phyloP scores from a whole-genome alignment of 2,329 filamentous ascomycete genomes.

The Lasiodiplodia theobromae region DNA sequence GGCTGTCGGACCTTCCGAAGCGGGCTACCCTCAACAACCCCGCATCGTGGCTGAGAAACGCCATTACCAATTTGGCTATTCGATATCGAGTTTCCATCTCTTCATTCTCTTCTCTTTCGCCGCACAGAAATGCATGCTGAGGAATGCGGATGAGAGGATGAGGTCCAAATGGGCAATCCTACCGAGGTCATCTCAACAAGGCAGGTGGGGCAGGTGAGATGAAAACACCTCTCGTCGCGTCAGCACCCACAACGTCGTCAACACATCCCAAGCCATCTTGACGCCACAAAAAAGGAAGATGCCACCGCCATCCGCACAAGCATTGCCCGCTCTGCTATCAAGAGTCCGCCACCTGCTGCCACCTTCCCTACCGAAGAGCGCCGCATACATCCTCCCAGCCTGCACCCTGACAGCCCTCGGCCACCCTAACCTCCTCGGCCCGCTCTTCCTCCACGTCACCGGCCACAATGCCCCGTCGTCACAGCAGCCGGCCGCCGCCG shows the following conservation, averaged over 20 bases:
- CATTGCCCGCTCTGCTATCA: conserved; percentile 18
- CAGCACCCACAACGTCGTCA: not conserved
- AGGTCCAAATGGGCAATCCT: not conserved
- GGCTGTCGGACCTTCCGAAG: not conserved
- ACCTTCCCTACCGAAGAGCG: conserved; percentile 11
- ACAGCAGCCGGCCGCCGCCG: not conserved
- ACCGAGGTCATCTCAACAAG: not conserved
- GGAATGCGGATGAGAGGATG: not conserved
- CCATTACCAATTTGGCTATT: not conserved
- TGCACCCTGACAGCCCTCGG: conserved; percentile 19
- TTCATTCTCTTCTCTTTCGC: not conserved
- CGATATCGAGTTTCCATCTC: not conserved
- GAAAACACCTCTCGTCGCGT: not conserved
- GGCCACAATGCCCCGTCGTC: not conserved
- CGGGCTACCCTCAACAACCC: not conserved
- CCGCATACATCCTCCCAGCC: conserved; percentile 19
- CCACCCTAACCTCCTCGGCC: conserved; percentile 25
- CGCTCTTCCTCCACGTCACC: conserved; percentile 17
- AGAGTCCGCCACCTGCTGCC: conserved; percentile 3
- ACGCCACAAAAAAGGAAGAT: not conserved
- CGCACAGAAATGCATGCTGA: not conserved
- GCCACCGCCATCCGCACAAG: not conserved
- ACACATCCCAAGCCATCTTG: too few relatives aligned
- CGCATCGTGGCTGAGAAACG: not conserved
- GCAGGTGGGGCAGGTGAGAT: not conserved